Base-by-base conservation (phyloP, 2,329 filamentous ascomycete species). In the Aspergillus arachidicola region DNA sequence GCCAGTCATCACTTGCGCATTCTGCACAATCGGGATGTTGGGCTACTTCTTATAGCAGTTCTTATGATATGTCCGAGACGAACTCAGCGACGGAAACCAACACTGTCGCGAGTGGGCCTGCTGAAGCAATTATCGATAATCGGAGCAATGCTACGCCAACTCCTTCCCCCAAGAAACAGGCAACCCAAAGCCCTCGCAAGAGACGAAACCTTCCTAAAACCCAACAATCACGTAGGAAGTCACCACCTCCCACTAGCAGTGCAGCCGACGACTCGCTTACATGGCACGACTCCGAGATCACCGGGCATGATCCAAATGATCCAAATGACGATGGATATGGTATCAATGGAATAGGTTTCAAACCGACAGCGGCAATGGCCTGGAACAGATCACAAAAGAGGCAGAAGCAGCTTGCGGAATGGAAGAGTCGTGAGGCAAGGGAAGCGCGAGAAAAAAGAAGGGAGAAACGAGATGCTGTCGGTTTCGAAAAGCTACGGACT, bases 281-380 rank as follows among this genome's bases (percentile, higher is more conserved):
- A 62, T 89, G 87, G 87, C 83, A 84, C 69, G 84, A 87, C 66
- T 80, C 81, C 43, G 87, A 89, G 71, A 89, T 89, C 69, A 89
- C 87, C 6, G 86, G 86, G 16, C 85, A 88, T 68, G 80, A 85
- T 58, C 81, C 82, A 3, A 80, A 77, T 5, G 84, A 87, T 59
- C 84, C 84, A 7, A 83, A 83, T 45, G 87, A 89, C 69, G 87
- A 89, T 71, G 86, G 87, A 3, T 85, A 86, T 60, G 87, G 87
- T 6, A 83, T 89, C 66, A 89, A 89, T 68, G 87, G 87, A 1
- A 82, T 89, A 61, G 87, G 87, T 0, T 89, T 89, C 73, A 83
- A 82, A 63, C 87, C 87, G 4, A 89, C 86, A 2, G 81, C 86
- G 19, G 84, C 85, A 46, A 82, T 87, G 34, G 86, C 85, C 1